Percentiles rank a stretch among this genome's conserved stretches.
These are phyloP conservation scores for Synchytrium microbalum DNA, from an alignment of 371 early-diverging fungal genomes.

Conservation along the genomic window DNA sequence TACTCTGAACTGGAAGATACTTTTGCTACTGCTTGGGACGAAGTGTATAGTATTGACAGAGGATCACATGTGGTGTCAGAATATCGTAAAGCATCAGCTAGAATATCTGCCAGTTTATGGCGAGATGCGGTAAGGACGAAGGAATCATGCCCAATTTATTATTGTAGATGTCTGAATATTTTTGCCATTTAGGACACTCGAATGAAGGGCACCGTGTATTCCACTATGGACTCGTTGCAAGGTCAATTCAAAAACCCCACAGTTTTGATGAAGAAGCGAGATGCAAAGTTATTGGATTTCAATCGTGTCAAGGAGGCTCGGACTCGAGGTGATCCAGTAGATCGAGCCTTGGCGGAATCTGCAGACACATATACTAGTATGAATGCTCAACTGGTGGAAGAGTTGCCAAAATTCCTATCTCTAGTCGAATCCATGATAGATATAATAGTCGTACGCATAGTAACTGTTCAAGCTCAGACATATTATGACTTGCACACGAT, in stretches of 20 bases:
- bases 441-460: slow-evolving; percentile 47
- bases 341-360: slow-evolving; percentile 58
- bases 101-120: slow-evolving; percentile 17
- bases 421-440: slow-evolving; percentile 58
- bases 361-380: slow-evolving; percentile 64
- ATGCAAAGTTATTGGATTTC: slow-evolving; percentile 66
- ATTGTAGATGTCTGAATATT: no score
- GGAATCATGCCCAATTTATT: no score
- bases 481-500: slow-evolving; percentile 20
- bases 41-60: slow-evolving; percentile 43
- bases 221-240: slow-evolving; percentile 51
- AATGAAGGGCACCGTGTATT: slow-evolving; percentile 34
- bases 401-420: slow-evolving; percentile 60
- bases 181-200: no score
- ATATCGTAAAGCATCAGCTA: slow-evolving; percentile 26
- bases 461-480: slow-evolving; percentile 49
- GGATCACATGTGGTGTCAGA: background rate
- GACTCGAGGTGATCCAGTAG: slow-evolving; percentile 38
- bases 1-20: slow-evolving; percentile 49
- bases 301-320: slow-evolving; percentile 54
- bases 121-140: slow-evolving; percentile 24
- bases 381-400: slow-evolving; percentile 68
- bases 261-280: slow-evolving; percentile 68
- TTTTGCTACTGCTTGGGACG: slow-evolving; percentile 50
- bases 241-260: slow-evolving; percentile 57